Evolutionary conservation across 2,329 filamentous ascomycete species (phyloP).

Genomic region (Huntiella bhutanensis): DNA sequence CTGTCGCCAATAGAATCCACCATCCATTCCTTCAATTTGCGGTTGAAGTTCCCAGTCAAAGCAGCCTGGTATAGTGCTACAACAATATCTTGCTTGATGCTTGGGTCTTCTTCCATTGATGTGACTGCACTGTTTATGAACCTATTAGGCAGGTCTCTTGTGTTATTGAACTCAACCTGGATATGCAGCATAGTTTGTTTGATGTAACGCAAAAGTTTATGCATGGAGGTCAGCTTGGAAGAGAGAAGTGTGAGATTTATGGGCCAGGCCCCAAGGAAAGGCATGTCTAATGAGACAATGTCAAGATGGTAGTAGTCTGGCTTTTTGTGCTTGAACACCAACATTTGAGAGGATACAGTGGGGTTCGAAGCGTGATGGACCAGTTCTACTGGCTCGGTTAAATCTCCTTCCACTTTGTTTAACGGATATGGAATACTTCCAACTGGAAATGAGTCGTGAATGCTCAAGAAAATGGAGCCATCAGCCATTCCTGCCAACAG

Average conservation of each 20-base stretch:
- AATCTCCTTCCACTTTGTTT: too few species aligned
- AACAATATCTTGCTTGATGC: conserved; percentile 41
- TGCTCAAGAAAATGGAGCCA: conserved; percentile 55
- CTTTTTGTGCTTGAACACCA: conserved; percentile 35
- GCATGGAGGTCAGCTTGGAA: conserved; percentile 69
- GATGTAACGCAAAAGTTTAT: conserved; percentile 73
- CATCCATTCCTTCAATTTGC: conserved; percentile 68
- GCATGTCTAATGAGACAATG: conserved; percentile 63
- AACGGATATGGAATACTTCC: conserved; percentile 38
- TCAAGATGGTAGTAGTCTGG: conserved; percentile 23
- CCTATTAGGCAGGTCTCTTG: conserved; percentile 57
- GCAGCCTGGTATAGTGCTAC: conserved; percentile 69
- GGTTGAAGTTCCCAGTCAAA: conserved; percentile 62
- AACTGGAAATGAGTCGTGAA: conserved; percentile 72
- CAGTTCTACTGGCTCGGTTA: conserved; percentile 18
- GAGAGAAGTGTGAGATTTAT: conserved; percentile 69
- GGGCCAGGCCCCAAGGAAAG: conserved; percentile 60
- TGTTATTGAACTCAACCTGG: conserved; percentile 63
- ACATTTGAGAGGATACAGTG: conserved; percentile 53
- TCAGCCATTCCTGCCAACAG: conserved; percentile 56
- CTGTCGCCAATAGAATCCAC: conserved; percentile 65
- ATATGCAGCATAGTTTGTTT: conserved; percentile 65
- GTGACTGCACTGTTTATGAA: conserved; percentile 36
- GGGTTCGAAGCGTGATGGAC: conserved; percentile 52
- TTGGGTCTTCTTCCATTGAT: conserved; percentile 57